Evolutionary conservation across 2,329 filamentous ascomycete genomes (phyloP).

Genomic region (Penicillium decumbens): DNA sequence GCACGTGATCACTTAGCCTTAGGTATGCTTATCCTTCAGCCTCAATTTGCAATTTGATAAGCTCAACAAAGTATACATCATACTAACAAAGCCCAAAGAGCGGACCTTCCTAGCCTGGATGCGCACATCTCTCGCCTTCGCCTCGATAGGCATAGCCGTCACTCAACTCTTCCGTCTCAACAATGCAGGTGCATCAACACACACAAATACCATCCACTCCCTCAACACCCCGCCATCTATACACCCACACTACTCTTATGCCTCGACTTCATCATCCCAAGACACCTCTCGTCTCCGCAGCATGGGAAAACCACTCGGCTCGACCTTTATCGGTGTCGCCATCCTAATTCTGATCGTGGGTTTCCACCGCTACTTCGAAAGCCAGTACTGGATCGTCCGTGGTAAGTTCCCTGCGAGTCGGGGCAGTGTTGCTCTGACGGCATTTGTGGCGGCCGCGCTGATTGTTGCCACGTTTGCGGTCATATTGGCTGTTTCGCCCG

Average conservation of each 20-base stretch:
- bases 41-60: background rate
- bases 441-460: slow-evolving; percentile 51
- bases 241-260: slow-evolving; percentile 18
- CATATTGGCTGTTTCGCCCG: slow-evolving; percentile 53
- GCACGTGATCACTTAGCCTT: slow-evolving; percentile 62
- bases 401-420: slow-evolving; percentile 63
- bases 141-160: slow-evolving; percentile 61
- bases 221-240: slow-evolving; percentile 8
- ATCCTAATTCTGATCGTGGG: slow-evolving; percentile 59
- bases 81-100: slow-evolving; percentile 42
- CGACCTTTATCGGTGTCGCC: slow-evolving; percentile 59
- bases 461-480: slow-evolving; percentile 58
- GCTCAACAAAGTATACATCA: background rate
- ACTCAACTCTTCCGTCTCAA: slow-evolving; percentile 64
- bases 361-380: slow-evolving; percentile 63
- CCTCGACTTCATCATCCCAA: slow-evolving; percentile 12
- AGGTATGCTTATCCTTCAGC: slow-evolving; percentile 37
- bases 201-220: background rate
- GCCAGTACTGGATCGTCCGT: slow-evolving; percentile 62
- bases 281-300: slow-evolving; percentile 40
- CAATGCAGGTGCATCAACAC: slow-evolving; percentile 40
- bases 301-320: slow-evolving; percentile 58
- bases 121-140: slow-evolving; percentile 61
- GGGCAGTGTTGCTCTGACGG: slow-evolving; percentile 58
- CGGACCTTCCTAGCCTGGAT: slow-evolving; percentile 67